phyloP scores from a whole-genome alignment of 2,329 filamentous ascomycete genomes.

The Colletotrichum scovillei region DNA sequence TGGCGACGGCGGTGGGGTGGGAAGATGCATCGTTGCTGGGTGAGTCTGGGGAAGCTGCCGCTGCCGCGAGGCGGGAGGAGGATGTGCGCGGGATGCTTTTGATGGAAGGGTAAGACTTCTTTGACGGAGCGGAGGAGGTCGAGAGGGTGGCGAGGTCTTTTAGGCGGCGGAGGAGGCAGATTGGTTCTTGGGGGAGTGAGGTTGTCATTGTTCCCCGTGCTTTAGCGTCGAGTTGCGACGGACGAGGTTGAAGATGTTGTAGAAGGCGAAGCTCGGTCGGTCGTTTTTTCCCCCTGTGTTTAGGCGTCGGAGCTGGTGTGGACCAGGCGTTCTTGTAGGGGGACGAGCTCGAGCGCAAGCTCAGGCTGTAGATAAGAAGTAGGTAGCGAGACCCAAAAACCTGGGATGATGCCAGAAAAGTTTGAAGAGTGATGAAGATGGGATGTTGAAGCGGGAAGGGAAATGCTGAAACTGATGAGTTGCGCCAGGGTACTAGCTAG shows the following conservation, averaged over 20 bases:
- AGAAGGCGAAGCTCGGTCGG: neutral
- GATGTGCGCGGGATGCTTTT: constrained; percentile 50
- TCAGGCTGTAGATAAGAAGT: too few relatives aligned
- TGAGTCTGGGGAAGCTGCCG: constrained; percentile 40
- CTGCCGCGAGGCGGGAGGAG: constrained; percentile 50
- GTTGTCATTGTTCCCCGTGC: neutral
- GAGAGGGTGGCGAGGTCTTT: neutral
- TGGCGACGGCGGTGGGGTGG: neutral
- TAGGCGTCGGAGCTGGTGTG: neutral
- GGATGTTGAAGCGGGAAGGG: neutral
- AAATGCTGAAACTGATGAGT: neutral
- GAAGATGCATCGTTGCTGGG: constrained; percentile 32
- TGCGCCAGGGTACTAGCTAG: neutral
- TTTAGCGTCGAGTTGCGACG: neutral
- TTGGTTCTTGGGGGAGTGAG: neutral
- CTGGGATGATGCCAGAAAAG: neutral
- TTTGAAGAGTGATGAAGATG: neutral
- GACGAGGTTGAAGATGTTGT: neutral
- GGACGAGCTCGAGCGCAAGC: neutral
- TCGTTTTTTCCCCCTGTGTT: too few relatives aligned
- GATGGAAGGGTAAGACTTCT: constrained; percentile 42
- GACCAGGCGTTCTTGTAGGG: neutral
- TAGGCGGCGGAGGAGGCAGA: constrained; percentile 2
- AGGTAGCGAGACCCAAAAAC: neutral
- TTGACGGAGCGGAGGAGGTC: neutral